Evolutionary conservation across 768 basidiomycete species (phyloP).

Genomic region (Mycena polygramma): DNA sequence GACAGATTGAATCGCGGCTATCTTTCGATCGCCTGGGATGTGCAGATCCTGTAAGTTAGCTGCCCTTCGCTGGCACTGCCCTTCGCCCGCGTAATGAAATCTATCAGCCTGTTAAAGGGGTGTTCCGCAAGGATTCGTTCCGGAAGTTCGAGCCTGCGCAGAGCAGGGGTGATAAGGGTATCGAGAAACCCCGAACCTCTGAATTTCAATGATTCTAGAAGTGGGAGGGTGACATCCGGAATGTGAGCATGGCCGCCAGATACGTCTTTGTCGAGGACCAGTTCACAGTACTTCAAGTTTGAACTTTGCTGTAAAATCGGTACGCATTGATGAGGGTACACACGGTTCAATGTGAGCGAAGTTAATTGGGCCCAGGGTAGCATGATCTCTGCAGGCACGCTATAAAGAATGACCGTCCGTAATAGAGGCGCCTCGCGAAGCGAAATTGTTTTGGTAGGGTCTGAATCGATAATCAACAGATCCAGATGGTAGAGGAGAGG

Average conservation of each 20-base stretch:
- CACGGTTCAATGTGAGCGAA: not conserved
- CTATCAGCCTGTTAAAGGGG: not conserved
- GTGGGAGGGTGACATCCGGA: not conserved
- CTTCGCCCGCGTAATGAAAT: not conserved
- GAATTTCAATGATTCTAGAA: not conserved
- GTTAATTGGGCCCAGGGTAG: slow-evolving; percentile 1
- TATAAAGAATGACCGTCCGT: not conserved
- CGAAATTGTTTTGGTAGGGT: not conserved
- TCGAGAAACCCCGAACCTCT: not conserved
- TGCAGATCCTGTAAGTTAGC: no score
- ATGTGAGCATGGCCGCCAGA: not conserved
- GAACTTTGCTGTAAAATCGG: not conserved
- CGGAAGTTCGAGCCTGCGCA: not conserved
- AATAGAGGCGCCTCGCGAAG: not conserved
- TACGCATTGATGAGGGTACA: not conserved
- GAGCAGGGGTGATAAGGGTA: not conserved
- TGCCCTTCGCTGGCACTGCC: no score
- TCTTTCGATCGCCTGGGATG: no score
- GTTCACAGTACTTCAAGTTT: not conserved
- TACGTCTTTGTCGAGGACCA: no score
- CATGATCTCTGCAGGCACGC: no score
- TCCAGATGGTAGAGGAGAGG: not conserved
- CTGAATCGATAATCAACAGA: not conserved
- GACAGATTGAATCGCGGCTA: no score
- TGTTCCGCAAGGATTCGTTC: not conserved